Percentiles rank a stretch among this genome's conserved stretches.
Conservation (phyloP, 2,329 filamentous ascomycete species). For the Parastagonospora avenae region DNA sequence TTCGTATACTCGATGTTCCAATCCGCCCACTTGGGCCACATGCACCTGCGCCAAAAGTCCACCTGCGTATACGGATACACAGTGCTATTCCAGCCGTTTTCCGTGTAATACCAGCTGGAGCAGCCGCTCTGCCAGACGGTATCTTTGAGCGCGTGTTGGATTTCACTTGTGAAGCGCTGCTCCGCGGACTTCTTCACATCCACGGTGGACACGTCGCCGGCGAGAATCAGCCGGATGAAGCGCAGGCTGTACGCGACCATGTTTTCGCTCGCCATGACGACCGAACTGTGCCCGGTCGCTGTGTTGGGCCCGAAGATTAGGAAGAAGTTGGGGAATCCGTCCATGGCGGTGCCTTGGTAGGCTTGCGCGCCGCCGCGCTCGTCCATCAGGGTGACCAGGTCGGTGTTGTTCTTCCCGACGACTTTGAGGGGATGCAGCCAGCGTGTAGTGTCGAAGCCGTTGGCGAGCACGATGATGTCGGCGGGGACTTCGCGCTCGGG, state of each 20-base stretch:
- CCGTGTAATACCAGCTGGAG: constrained; percentile 72
- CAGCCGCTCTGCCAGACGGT: constrained; percentile 58
- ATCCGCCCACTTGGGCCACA: constrained; percentile 60
- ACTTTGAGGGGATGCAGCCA: constrained; percentile 62
- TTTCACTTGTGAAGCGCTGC: constrained; percentile 62
- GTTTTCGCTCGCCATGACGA: constrained; percentile 66
- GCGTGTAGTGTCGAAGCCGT: constrained; percentile 63
- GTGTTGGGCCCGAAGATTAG: constrained; percentile 68
- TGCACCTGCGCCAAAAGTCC: constrained; percentile 56
- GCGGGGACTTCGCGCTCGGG: constrained; percentile 55
- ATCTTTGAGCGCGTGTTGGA: constrained; percentile 51
- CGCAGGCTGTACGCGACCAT: constrained; percentile 64
- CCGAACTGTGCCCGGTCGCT: constrained; percentile 64
- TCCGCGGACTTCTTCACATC: constrained; percentile 78
- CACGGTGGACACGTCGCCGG: constrained; percentile 90
- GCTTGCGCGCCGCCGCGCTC: constrained; percentile 65
- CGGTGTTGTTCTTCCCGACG: constrained; percentile 56
- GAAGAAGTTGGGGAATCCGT: constrained; percentile 67
- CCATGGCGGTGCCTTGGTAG: constrained; percentile 64
- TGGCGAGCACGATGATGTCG: constrained; percentile 66
- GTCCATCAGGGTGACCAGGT: constrained; percentile 62
- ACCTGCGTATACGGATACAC: constrained; percentile 63
- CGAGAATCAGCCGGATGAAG: constrained; percentile 69
- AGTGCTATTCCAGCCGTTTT: constrained; percentile 79
- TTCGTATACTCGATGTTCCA: constrained; percentile 59